phyloP scores from a whole-genome alignment of 768 basidiomycete genomes.

The Macrolepiota albuminosa region DNA sequence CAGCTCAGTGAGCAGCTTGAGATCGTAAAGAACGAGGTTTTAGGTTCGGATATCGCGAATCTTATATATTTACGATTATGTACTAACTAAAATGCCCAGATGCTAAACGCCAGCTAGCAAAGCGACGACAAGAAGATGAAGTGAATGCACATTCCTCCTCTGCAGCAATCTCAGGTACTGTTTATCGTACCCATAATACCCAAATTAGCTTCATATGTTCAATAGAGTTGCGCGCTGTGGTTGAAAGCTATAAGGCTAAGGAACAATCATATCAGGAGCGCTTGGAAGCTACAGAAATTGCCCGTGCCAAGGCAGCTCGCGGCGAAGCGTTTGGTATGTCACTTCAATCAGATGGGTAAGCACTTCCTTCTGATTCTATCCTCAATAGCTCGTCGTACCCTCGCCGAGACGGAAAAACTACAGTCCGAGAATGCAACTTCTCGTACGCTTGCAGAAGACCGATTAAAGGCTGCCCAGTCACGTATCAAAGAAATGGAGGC shows the following conservation, averaged over 20 bases:
- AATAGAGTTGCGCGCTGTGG: slow-evolving; percentile 56
- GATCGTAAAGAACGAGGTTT: slow-evolving; percentile 51
- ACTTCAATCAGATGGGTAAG: background rate
- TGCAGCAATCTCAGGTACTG: slow-evolving; percentile 51
- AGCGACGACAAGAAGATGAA: slow-evolving; percentile 59
- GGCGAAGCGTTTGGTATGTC: slow-evolving; percentile 57
- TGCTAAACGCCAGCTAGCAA: slow-evolving; percentile 54
- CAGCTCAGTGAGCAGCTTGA: slow-evolving; percentile 56
- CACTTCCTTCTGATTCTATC: background rate
- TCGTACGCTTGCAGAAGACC: slow-evolving; percentile 45
- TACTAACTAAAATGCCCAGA: slow-evolving; percentile 30
- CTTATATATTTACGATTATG: background rate
- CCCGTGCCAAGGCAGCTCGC: slow-evolving; percentile 57
- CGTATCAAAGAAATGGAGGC: slow-evolving; percentile 55
- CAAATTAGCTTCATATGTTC: background rate
- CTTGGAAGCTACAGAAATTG: slow-evolving; percentile 66
- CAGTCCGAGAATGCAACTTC: slow-evolving; percentile 48
- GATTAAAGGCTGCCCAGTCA: slow-evolving; percentile 44
- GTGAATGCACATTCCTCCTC: slow-evolving; percentile 53
- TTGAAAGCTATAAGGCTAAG: slow-evolving; percentile 64
- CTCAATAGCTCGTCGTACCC: slow-evolving; percentile 30
- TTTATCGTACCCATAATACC: background rate
- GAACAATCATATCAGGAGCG: slow-evolving; percentile 51
- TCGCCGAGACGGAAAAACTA: slow-evolving; percentile 58
- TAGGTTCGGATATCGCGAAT: slow-evolving; percentile 35